Evolutionary conservation across 2,329 filamentous ascomycete genomes (phyloP), one percentile per base, ranked within the genome.

Genomic region (Emericellopsis atlantica): DNA sequence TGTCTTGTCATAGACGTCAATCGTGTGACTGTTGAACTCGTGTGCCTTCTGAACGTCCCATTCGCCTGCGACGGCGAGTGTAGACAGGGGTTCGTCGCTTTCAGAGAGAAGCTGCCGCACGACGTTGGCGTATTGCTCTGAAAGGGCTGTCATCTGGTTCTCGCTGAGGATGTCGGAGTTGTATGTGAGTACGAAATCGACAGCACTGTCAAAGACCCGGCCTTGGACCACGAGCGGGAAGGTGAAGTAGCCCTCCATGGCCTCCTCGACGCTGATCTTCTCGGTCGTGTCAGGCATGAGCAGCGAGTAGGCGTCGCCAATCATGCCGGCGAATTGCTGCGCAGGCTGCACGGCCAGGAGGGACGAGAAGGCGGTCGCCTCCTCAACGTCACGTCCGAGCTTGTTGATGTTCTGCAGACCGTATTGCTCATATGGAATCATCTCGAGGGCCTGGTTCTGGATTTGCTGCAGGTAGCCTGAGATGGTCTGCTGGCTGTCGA

Each of bases 391-490:
- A 6, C 42, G 11, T n/a, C 39, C 46, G 7, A 51, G 31, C 32
- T 45, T 47, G 6, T 42, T 31, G 11, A 54, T 52, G 15, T 49
- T 46, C 23, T 52, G 52, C 14, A 55, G 40, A 9, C 53, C 53
- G 8, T 36, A 45, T 10, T 53, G 49, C 37, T 53, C 46, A 23
- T 43, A 48, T 0, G 44, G 36, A 9, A 53, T 42, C 46, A 52
- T 49, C 10, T 47, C 45, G n/a, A 44, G 40, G 12, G 45, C 39
- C 26, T 47, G 43, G 6, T 31, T 32, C 26, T 49, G 48, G 4
- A 46, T 42, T 4, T 40, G 14, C 9, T 44, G 21, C 23, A 49
- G 36, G 26, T 43, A 48, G 22, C 46, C 24, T 11, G 42, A 36
- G 6, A 49, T 40, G 29, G 36, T 42, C 26, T 42, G 37, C 24